Evolutionary conservation across 2,329 filamentous ascomycete species (phyloP), one percentile per base, ranked within the genome.

Genomic region (Penicillium rolfsii): DNA sequence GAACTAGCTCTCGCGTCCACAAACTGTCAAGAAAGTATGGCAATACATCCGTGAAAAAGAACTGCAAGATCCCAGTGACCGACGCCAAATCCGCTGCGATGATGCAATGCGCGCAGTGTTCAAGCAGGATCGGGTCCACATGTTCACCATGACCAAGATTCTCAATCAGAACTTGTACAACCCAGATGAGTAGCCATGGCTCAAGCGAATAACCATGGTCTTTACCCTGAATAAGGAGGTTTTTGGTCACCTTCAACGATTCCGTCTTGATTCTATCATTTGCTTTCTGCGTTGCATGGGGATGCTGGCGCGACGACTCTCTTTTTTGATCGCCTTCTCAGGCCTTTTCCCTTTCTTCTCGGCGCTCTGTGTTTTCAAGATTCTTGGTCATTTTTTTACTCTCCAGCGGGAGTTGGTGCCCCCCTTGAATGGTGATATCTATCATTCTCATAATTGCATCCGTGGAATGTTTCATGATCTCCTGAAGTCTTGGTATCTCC

Each of bases 71-170:
- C 94, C 93, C 0, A 87, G 77, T 65, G 94, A 99, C 80, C 94
- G 93, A 76, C 90, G 95, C 24, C 92, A 97, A 69, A 99, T 99
- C 65, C 82, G 87, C 30, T 99, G 95, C 79, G 95, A 99, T 77
- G 91, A 96, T 26, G 88, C 87, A 68, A 90, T 99, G 89, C 88
- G 91, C 62, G 90, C 90, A 6, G 90, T 99, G 7, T 99, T 99
- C 81, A 96, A 96, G 77, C 86, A 90, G 72, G 87, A 93, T 71
- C 91, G 86, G 71, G 90, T 99, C 53, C 92, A 98, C 78, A 99
- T 99, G 95, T 99, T 99, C 78, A 93, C 92, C 68, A 98, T 99
- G 94, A 98, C 97, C 82, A 97, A 97, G 82, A 86, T 97, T 16
- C 87, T 98, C 11, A 92, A 91, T 64, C 89, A 90, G 74, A 94